Evolutionary conservation across 1,284 basidiomycete species (phyloP), one percentile per base, ranked within the genome.

Genomic region (Moesziomyces globuligerus): DNA sequence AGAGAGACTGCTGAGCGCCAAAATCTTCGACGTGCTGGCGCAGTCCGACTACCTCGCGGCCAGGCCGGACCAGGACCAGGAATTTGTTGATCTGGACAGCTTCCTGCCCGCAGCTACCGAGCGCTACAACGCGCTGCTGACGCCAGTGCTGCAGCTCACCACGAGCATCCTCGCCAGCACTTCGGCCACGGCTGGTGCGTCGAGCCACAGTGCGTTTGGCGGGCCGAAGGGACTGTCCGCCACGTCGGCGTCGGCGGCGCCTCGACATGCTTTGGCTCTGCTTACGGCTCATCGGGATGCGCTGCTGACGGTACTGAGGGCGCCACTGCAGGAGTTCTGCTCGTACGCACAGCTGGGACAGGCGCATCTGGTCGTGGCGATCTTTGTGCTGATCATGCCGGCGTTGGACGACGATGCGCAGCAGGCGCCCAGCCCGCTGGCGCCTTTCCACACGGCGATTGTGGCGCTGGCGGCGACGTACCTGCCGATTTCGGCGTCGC

Each of bases 41-140:
- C 89, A 91, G 62, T 95, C 92, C 81, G 91, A 94, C 71, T 98
- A 90, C 83, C 84, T 97, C 47, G 90, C 93, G 70, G 87, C 90
- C 3, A 86, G 90, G 70, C 90, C 93, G 21, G 90, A 94, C 77
- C 86, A 87, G 38, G 90, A 93, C 74, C 89, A 92, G 62, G 88
- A 89, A 0, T 89, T 91, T 77, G 88, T 93, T 79, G 92, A 94
- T 73, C 87, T 88, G 34, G 90, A 93, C 74, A 88, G 88, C 32
- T 94, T 95, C 86, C 85, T 96, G 7, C 93, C 93, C 1, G 91
- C 91, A 0, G 90, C 91, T 0, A 87, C 91, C 13, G 90, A 92
- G 62, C 88, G 93, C 36, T 94, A 95, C 82, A 91, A 94, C 74
- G 92, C 95, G 73, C 82, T 96, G 7, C 87, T 95, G 64, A 87